Evolutionary conservation across 257 asterid genomes (phyloP).

Genomic region (Gentiana straminea): DNA sequence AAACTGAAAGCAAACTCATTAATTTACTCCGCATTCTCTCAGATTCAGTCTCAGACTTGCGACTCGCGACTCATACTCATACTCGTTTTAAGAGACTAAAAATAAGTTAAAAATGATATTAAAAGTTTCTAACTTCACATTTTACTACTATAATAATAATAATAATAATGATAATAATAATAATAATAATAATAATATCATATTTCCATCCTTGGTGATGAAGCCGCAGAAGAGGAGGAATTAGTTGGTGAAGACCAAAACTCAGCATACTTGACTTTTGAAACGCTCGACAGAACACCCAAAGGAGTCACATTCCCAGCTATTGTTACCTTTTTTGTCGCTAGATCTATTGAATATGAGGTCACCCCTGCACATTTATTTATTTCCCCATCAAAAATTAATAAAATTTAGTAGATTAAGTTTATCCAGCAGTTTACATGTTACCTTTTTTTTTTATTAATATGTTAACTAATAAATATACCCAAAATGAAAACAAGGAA

Average conservation of each 20-base stretch:
- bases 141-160: too few relatives aligned
- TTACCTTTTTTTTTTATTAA: too few relatives aligned
- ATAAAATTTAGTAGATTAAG: too few relatives aligned
- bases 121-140: neutral
- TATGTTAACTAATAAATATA: too few relatives aligned
- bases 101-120: neutral
- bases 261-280: slow-evolving; percentile 72
- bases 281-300: slow-evolving; percentile 61
- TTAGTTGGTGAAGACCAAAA: slow-evolving; percentile 61
- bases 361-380: slow-evolving; percentile 51
- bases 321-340: slow-evolving; percentile 63
- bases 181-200: too few relatives aligned
- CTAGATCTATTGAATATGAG: slow-evolving; percentile 66
- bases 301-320: slow-evolving; percentile 61
- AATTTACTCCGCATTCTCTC: too few relatives aligned
- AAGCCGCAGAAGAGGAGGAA: slow-evolving; percentile 17
- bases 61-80: too few relatives aligned
- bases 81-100: too few relatives aligned
- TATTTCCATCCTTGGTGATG: slow-evolving; percentile 7
- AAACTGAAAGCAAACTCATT: too few relatives aligned
- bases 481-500: too few relatives aligned
- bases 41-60: too few relatives aligned
- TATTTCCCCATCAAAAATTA: neutral
- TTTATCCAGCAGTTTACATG: too few relatives aligned
- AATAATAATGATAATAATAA: slow-evolving; percentile 3